Evolutionary conservation across 768 basidiomycete species (phyloP).

Genomic region (Suillus hirtellus): DNA sequence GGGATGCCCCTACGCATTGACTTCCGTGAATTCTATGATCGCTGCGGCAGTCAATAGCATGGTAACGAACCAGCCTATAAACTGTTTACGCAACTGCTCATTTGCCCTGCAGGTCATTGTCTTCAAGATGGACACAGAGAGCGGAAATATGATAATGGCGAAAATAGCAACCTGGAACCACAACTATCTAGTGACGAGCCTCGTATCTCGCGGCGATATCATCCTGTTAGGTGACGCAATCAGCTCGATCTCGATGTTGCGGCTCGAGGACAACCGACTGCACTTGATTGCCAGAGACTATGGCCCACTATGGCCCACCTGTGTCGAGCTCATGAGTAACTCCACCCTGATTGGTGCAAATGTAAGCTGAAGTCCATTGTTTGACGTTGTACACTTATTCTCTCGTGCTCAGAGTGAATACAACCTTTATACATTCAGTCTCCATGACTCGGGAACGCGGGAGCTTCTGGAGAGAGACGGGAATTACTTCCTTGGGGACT

Average conservation of each 20-base stretch:
- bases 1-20: slow-evolving; percentile 73
- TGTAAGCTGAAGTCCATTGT: slow-evolving; percentile 43
- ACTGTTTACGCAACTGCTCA: background rate
- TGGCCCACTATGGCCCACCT: slow-evolving; percentile 71
- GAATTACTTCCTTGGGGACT: slow-evolving; percentile 71
- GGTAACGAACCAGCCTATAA: slow-evolving; percentile 42
- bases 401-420: slow-evolving; percentile 52
- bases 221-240: slow-evolving; percentile 81
- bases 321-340: slow-evolving; percentile 57
- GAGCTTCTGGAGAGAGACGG: slow-evolving; percentile 63
- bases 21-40: slow-evolving; percentile 48
- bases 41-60: slow-evolving; percentile 76
- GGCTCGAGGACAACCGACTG: slow-evolving; percentile 45
- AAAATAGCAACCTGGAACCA: slow-evolving; percentile 70
- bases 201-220: slow-evolving; percentile 54
- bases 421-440: slow-evolving; percentile 65
- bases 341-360: slow-evolving; percentile 71
- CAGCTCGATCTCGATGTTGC: slow-evolving; percentile 73
- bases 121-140: slow-evolving; percentile 41
- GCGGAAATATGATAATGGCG: slow-evolving; percentile 31
- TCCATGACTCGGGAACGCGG: slow-evolving; percentile 44
- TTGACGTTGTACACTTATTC: slow-evolving; percentile 13
- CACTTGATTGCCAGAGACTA: slow-evolving; percentile 70
- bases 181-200: slow-evolving; percentile 74
- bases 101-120: slow-evolving; percentile 44